Conservation (phyloP, 148 eudicot genomes). For the Rhododendron simsii region DNA sequence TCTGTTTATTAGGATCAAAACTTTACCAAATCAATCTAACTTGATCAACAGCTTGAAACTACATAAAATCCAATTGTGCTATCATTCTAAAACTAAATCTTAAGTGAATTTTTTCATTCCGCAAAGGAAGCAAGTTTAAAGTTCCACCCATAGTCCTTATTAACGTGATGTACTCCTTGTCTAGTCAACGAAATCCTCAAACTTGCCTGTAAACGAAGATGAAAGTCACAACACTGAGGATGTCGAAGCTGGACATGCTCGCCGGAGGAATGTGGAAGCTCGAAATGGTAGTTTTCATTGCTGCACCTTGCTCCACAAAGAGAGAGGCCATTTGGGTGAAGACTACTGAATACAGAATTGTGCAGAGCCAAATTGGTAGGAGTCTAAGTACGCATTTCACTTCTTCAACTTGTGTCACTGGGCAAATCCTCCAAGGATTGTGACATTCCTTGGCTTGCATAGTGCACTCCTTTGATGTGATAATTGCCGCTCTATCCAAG, state of each 20-base stretch:
- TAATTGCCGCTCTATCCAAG: constrained; percentile 60
- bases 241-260: constrained; percentile 70
- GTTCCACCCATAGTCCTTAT: neutral
- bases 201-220: constrained; percentile 53
- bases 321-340: constrained; percentile 79
- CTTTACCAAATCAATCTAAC: neutral
- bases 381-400: constrained; percentile 71
- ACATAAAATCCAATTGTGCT: neutral
- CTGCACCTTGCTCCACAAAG: constrained; percentile 78
- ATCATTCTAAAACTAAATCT: neutral
- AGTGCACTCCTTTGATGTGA: constrained; percentile 21
- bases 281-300: constrained; percentile 42
- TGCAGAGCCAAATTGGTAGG: constrained; percentile 78
- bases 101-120: neutral
- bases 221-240: constrained; percentile 57
- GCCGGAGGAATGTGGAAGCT: constrained; percentile 61
- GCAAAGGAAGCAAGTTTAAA: neutral
- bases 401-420: constrained; percentile 78
- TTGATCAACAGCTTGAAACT: neutral
- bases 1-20: neutral
- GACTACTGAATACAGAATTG: constrained; percentile 68
- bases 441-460: neutral
- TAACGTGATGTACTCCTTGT: neutral
- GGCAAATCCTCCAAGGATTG: constrained; percentile 48
- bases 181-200: neutral